A percentile compares a stretch with the other conserved stretches of the same genome.
Evolutionary conservation across 1,284 basidiomycete genomes (phyloP).

Genomic region (Papiliotrema laurentii): DNA sequence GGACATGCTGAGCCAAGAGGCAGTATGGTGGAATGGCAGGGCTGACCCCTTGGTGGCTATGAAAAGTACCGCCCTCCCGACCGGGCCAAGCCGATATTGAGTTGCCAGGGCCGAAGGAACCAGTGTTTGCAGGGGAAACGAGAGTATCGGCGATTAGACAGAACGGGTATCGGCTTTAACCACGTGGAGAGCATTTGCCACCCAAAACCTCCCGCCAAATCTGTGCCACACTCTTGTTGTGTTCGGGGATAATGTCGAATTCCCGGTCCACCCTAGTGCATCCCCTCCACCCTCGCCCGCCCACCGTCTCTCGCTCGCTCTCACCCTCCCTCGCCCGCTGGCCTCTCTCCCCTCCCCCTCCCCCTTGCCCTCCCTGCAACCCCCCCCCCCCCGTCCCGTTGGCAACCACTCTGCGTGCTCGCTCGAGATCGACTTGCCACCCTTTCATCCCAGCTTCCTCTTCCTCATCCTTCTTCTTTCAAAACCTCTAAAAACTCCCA

Average conservation of each 20-base stretch:
- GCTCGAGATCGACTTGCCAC: too few relatives aligned
- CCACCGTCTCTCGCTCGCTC: neutral
- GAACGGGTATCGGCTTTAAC: neutral
- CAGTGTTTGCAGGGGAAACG: neutral
- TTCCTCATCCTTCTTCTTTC: neutral
- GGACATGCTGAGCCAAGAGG: too few relatives aligned
- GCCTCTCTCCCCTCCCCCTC: neutral
- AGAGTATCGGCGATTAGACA: neutral
- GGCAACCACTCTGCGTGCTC: too few relatives aligned
- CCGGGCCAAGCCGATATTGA: too few relatives aligned
- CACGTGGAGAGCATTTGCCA: neutral
- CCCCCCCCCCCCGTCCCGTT: too few relatives aligned
- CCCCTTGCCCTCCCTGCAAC: too few relatives aligned
- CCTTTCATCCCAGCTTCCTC: neutral
- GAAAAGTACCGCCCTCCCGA: too few relatives aligned
- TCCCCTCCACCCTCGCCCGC: too few relatives aligned
- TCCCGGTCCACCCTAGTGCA: neutral
- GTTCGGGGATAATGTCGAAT: neutral
- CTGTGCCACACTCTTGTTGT: constrained; percentile 2
- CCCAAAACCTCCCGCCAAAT: neutral
- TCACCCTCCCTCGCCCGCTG: neutral
- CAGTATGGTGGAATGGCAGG: too few relatives aligned
- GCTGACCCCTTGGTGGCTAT: too few relatives aligned
- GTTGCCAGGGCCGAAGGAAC: too few relatives aligned
- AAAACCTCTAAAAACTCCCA: constrained; percentile 1